These are phyloP conservation scores for Termitomyces sp. DNA, from an alignment of 768 basidiomycete genomes.

Conservation along the genomic window DNA sequence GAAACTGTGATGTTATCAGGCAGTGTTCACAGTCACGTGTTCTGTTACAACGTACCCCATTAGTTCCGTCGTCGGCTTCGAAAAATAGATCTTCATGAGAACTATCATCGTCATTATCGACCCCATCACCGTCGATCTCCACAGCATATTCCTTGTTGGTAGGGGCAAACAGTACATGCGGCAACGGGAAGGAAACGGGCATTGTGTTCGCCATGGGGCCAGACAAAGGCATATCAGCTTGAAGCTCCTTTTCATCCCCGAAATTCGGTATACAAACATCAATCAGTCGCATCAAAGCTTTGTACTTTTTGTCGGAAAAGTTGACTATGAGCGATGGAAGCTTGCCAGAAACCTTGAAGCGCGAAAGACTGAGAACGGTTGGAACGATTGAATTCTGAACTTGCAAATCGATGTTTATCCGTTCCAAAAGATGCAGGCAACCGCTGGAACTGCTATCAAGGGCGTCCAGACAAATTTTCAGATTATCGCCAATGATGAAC, in stretches of 20 bases:
- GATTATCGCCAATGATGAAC: slow-evolving; percentile 86
- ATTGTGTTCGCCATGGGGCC: slow-evolving; percentile 16
- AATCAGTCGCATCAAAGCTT: slow-evolving; percentile 86
- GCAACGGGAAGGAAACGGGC: slow-evolving; percentile 42
- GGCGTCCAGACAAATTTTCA: slow-evolving; percentile 79
- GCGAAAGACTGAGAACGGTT: slow-evolving; percentile 70
- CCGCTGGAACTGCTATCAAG: slow-evolving; percentile 52
- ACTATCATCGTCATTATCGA: slow-evolving; percentile 30
- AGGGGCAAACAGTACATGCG: slow-evolving; percentile 50
- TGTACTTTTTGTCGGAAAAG: slow-evolving; percentile 86
- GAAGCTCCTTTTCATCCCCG: slow-evolving; percentile 34
- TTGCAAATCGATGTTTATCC: slow-evolving; percentile 84
- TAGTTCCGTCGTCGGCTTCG: slow-evolving; percentile 60
- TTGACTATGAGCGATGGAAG: slow-evolving; percentile 88
- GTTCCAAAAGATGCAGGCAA: slow-evolving; percentile 84
- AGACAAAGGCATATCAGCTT: slow-evolving; percentile 4
- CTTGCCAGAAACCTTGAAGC: slow-evolving; percentile 87
- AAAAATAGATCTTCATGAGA: slow-evolving; percentile 56
- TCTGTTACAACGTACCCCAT: slow-evolving; percentile 36
- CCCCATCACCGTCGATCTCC: slow-evolving; percentile 50
- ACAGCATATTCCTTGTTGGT: slow-evolving; percentile 63
- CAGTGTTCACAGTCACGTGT: background rate
- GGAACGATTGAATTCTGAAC: slow-evolving; percentile 93
- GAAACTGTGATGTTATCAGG: slow-evolving; percentile 22
- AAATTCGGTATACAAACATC: slow-evolving; percentile 89